Evolutionary conservation across 345 rosid genomes (phyloP), one percentile per base, ranked within the genome.

Genomic region (Isatis tinctoria): DNA sequence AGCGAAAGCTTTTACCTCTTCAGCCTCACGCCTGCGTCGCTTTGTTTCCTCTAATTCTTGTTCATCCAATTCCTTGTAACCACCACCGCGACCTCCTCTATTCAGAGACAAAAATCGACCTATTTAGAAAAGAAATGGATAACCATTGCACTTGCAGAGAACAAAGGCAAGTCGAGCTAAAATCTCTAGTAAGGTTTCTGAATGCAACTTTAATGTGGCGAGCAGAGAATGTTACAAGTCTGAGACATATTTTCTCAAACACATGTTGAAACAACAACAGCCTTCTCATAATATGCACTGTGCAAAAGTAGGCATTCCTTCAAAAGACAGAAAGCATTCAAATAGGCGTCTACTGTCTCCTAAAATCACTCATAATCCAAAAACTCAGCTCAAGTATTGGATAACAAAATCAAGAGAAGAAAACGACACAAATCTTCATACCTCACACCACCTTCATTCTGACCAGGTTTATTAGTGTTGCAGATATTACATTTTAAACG

Each of bases 11-110:
- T 72, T 87, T 85, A 95, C 99, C 67, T 88, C 96, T 78, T 91
- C 99, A 28, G 91, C 96, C 78, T 92, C 99, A 67, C 85, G 88
- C 45, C 98, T 84, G 10, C 98, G 90, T 32, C 99, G 80, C 80
- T 77, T 92, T 6, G 98, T 95, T 88, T 95, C 99, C 81, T 95
- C 99, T 64, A 95, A 47, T 74, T 95, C 99, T 82, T 95, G 97
- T 86, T 95, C 98, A 79, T 95, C 99, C 66, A 92, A 88, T 82
- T 95, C 99, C 74, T 95, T 95, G 80, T 95, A 95, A 63, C 99
- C 99, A 77, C 98, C 99, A 74, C 80, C 99, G 54, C 98, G 93
- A 67, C 99, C 99, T 79, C 99, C 99, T 81, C 99, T 95, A 74
- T 71, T 10, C 54, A 79, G 32, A 49, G 33, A 22, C 1, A 22